Evolutionary conservation across 2,329 filamentous ascomycete species (phyloP), one percentile per base, ranked within the genome.

Genomic region (Aspergillus tubingensis): DNA sequence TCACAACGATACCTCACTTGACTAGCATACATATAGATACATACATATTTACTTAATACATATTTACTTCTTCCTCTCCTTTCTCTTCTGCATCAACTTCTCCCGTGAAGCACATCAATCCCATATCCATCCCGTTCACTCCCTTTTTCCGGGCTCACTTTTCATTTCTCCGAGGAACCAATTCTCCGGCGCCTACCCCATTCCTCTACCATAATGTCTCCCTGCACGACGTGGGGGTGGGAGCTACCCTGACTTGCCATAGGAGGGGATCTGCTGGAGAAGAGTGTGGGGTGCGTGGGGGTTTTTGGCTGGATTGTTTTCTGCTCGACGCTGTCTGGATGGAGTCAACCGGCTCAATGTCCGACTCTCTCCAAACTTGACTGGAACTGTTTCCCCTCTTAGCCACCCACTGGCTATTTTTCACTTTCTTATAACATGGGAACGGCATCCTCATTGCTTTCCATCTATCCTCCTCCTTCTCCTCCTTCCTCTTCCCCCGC

Each of bases 81-180:
- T 21, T 19, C 5, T 5, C 41, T 44, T 8, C 19, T 19, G 11
- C 41, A 13, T 13, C 44, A 25, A 49, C 44, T 27, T 11, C 44
- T 27, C 5, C 30, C 30, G 30, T 32, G 30, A 32, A 32, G 30
- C 30, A 10, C 30, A 11, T 32, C 32, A 15, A 13, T 17, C 23
- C 8, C 44, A 30, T 23, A 23, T 19, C 19, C 5, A 27, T 2
- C 19, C 44, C 19, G 30, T 49, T 23, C 23, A 49, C 25, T n/a
- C 25, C 25, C n/a, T 27, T 10, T 8, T n/a, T n/a, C n/a, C 47
- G 30, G 30, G 41, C n/a, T 17, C 25, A 4, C 27, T n/a, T 32
- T n/a, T 50, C 47, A 50, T 50, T 50, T 50, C 47, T 50, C 47
- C 47, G 47, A 50, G 23, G 5, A 8, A 23, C 43, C 44, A 49